Conservation (phyloP, 495 filamentous ascomycete species). For the Trichoderma virens region DNA sequence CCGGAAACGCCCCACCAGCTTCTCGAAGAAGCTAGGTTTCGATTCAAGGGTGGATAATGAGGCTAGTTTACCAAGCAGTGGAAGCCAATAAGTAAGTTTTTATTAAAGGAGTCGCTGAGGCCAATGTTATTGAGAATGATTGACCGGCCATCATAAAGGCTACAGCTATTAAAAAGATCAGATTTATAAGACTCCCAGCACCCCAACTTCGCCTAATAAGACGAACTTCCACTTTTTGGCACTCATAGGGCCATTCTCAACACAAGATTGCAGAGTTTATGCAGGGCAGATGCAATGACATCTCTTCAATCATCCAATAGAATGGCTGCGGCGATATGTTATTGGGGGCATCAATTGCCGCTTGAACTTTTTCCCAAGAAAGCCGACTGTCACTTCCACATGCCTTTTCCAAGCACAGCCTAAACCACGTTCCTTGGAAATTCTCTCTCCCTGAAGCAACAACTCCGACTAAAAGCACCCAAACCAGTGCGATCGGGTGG, state of each 20-base stretch:
- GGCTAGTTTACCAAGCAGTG: background rate
- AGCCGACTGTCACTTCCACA: background rate
- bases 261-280: background rate
- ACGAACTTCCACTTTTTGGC: no score
- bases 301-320: background rate
- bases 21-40: background rate
- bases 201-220: no score
- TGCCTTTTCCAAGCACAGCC: background rate
- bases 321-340: background rate
- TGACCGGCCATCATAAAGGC: no score
- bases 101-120: no score
- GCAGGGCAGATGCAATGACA: background rate
- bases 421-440: background rate
- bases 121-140: no score
- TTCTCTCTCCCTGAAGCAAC: background rate
- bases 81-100: no score
- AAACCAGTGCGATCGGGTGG: background rate
- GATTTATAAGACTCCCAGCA: no score
- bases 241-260: no score
- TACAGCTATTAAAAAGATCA: no score
- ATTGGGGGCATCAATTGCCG: background rate
- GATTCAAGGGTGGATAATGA: background rate
- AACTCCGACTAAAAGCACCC: background rate
- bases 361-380: background rate
- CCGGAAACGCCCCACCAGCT: background rate